These are phyloP conservation scores for Stereum hirsutum DNA, from an alignment of 1,284 basidiomycete genomes.

Conservation along the genomic window DNA sequence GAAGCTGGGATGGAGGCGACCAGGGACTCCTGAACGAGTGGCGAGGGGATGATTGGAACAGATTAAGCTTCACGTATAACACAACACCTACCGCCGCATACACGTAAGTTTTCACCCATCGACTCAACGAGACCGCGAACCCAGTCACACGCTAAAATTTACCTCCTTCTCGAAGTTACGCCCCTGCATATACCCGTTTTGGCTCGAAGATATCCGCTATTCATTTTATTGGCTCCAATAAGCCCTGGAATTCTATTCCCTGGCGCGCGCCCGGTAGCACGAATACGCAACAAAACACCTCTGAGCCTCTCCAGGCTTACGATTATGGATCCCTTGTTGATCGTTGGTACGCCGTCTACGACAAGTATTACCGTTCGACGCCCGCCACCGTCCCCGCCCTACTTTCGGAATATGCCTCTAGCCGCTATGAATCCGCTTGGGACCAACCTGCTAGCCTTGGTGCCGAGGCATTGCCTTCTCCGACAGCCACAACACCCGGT, in stretches of 20 bases:
- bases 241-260: constrained; percentile 81
- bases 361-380: constrained; percentile 69
- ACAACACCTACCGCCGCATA: constrained; percentile 97
- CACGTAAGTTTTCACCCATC: constrained; percentile 73
- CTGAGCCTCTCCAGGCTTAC: constrained; percentile 40
- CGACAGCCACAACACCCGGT: constrained; percentile 14
- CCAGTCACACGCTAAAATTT: not conserved
- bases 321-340: constrained; percentile 77
- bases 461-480: constrained; percentile 18
- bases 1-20: constrained; percentile 96
- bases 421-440: constrained; percentile 70
- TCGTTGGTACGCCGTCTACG: constrained; percentile 88
- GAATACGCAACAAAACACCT: constrained; percentile 16
- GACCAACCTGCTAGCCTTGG: constrained; percentile 33
- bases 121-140: no score
- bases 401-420: constrained; percentile 58
- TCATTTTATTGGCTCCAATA: constrained; percentile 92
- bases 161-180: constrained; percentile 51
- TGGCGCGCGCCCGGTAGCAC: constrained; percentile 50
- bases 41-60: constrained; percentile 81
- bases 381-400: constrained; percentile 25
- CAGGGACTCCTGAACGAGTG: constrained; percentile 96
- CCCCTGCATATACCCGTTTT: constrained; percentile 91
- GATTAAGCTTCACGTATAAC: constrained; percentile 94
- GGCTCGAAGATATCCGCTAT: constrained; percentile 83